Percentiles rank a stretch among this genome's conserved stretches.
Evolutionary conservation across 2,329 filamentous ascomycete genomes (phyloP).

Genomic region (Ustulina deusta): DNA sequence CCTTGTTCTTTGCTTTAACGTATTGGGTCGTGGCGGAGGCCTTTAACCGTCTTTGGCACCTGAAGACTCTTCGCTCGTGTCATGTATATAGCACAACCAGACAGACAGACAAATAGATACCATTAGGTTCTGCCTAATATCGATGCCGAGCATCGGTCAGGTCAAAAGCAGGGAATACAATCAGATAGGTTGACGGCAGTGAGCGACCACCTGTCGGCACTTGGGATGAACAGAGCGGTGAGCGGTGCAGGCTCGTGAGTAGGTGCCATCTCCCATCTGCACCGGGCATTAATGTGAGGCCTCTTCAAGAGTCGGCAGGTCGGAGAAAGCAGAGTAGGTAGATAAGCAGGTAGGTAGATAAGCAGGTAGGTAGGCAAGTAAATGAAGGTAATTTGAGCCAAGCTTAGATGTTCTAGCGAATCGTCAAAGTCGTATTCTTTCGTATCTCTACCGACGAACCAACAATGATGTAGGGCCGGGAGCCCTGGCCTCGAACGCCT

Average conservation of each 20-base stretch:
- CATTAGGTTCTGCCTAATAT: constrained; percentile 29
- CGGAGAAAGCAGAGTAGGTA: constrained; percentile 24
- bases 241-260: constrained; percentile 30
- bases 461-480: constrained; percentile 20
- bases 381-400: constrained; percentile 16
- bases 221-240: constrained; percentile 37
- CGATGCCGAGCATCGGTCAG: constrained; percentile 27
- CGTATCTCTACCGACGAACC: constrained; percentile 30
- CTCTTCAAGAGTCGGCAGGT: constrained; percentile 28
- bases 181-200: constrained; percentile 43
- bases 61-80: constrained; percentile 27
- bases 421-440: constrained; percentile 29
- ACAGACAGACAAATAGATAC: constrained; percentile 1
- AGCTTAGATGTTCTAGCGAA: constrained; percentile 21
- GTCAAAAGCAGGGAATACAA: constrained; percentile 14
- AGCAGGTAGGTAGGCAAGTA: not conserved
- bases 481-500: constrained; percentile 29
- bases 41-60: constrained; percentile 35
- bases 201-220: constrained; percentile 26
- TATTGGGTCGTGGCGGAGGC: constrained; percentile 30
- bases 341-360: not conserved
- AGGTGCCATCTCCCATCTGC: constrained; percentile 14
- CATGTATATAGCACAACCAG: constrained; percentile 19
- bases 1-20: constrained; percentile 30
- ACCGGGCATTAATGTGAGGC: constrained; percentile 41